These are phyloP conservation scores for Globisporangium perplexum DNA, from an alignment of 352 stramenopile species.

Conservation along the genomic window DNA sequence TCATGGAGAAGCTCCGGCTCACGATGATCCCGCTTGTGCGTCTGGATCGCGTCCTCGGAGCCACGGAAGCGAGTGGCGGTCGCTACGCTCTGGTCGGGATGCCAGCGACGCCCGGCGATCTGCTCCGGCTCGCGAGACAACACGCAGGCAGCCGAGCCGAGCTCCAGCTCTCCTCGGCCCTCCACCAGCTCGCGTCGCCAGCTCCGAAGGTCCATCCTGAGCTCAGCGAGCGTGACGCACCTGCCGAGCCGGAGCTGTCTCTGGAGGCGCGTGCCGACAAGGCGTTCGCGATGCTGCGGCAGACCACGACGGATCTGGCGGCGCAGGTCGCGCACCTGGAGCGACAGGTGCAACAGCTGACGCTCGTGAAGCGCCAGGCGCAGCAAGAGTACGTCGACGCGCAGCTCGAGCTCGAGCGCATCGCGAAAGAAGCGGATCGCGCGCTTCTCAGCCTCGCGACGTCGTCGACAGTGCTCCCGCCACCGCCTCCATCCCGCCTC, in stretches of 20 bases:
- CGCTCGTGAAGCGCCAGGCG: constrained; percentile 16
- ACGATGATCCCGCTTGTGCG: constrained; percentile 5
- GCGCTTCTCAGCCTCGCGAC: constrained; percentile 27
- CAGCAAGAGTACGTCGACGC: constrained; percentile 22
- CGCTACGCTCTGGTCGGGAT: constrained; percentile 4
- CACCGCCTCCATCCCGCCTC: constrained; percentile 2
- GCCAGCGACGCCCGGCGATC: constrained; percentile 7
- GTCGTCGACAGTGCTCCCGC: constrained; percentile 1
- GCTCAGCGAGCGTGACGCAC: not conserved
- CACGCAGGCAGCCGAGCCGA: constrained; percentile 7
- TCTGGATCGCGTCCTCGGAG: not conserved
- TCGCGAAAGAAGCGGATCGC: constrained; percentile 28
- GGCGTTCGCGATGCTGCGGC: constrained; percentile 23
- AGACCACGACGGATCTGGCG: constrained; percentile 18
- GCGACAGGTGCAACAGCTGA: constrained; percentile 17
- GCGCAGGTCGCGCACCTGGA: constrained; percentile 24
- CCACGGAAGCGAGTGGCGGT: too few relatives aligned
- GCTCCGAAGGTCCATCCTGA: not conserved
- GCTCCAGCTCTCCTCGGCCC: constrained; percentile 3
- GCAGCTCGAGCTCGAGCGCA: constrained; percentile 17
- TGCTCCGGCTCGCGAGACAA: constrained; percentile 12
- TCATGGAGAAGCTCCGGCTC: not conserved
- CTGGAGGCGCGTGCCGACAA: constrained; percentile 18
- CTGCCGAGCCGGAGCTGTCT: constrained; percentile 7
- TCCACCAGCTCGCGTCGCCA: constrained; percentile 1